Conservation (phyloP, 768 basidiomycete genomes). For the Xanthoconium stramineum region DNA sequence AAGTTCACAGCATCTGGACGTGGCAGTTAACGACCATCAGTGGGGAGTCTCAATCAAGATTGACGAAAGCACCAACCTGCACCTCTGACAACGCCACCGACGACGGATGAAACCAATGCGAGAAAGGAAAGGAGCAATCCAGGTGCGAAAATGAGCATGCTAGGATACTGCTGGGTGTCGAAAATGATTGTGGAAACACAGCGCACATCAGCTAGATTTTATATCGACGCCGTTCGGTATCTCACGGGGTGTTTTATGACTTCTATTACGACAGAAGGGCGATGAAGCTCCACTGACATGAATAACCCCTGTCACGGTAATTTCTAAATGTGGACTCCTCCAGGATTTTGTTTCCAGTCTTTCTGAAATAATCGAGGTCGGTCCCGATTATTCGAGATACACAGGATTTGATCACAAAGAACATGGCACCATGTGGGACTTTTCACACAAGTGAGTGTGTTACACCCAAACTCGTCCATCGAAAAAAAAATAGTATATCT, state of each 20-base stretch:
- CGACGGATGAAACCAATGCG: conserved; percentile 3
- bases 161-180: not conserved
- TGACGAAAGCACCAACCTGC: too few relatives aligned
- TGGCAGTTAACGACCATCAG: not conserved
- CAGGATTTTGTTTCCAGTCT: too few relatives aligned
- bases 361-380: too few relatives aligned
- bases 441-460: too few relatives aligned
- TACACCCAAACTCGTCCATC: too few relatives aligned
- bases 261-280: not conserved
- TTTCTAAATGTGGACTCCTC: not conserved
- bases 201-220: conserved; percentile 3
- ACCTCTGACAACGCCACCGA: not conserved
- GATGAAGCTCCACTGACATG: not conserved
- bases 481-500: too few relatives aligned
- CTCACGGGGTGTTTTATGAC: not conserved
- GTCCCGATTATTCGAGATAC: not conserved
- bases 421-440: too few relatives aligned
- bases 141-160: conserved; percentile 13
- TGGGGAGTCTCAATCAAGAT: too few relatives aligned
- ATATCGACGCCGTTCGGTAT: conserved; percentile 1
- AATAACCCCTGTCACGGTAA: not conserved
- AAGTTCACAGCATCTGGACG: not conserved
- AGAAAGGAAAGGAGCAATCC: conserved; percentile 12
- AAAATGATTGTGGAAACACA: not conserved
- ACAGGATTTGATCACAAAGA: too few relatives aligned